Percentiles rank a stretch among this genome's conserved stretches.
These are phyloP conservation scores for Primulina huaijiensis DNA, from an alignment of 257 asterid genomes.

Conservation along the genomic window DNA sequence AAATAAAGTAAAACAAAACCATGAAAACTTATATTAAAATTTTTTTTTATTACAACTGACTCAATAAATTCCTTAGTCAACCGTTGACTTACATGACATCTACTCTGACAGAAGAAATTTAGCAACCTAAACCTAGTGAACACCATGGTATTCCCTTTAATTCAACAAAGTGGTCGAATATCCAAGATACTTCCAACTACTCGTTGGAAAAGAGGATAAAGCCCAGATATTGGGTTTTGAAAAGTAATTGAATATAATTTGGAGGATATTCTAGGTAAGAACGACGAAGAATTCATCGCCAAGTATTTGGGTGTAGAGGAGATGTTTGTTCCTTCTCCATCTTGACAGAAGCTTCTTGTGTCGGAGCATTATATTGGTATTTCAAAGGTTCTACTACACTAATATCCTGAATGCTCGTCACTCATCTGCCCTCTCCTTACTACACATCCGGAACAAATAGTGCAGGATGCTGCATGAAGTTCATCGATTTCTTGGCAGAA, in stretches of 20 bases:
- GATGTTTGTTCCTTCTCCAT: constrained; percentile 46
- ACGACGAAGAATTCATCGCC: constrained; percentile 76
- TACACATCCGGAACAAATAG: neutral
- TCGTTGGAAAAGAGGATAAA: constrained; percentile 91
- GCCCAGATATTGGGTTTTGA: constrained; percentile 75
- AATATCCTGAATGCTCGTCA: neutral
- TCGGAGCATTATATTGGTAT: neutral
- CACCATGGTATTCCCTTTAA: constrained; percentile 67
- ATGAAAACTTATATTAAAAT: too few relatives aligned
- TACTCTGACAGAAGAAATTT: too few relatives aligned
- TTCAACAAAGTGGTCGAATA: constrained; percentile 68
- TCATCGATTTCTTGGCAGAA: neutral
- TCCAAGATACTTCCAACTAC: constrained; percentile 93
- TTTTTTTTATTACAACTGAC: too few relatives aligned
- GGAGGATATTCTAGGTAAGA: constrained; percentile 82
- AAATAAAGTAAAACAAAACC: too few relatives aligned
- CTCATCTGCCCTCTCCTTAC: neutral
- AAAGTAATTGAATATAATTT: constrained; percentile 52
- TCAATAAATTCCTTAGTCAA: too few relatives aligned
- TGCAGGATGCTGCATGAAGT: neutral
- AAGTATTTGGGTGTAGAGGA: constrained; percentile 50
- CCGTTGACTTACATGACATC: too few relatives aligned
- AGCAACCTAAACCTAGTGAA: constrained; percentile 67
- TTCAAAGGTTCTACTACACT: neutral
- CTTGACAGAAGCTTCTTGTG: constrained; percentile 24